phyloP scores from a whole-genome alignment of 441 rosid genomes.

The Mallotus japonicus region DNA sequence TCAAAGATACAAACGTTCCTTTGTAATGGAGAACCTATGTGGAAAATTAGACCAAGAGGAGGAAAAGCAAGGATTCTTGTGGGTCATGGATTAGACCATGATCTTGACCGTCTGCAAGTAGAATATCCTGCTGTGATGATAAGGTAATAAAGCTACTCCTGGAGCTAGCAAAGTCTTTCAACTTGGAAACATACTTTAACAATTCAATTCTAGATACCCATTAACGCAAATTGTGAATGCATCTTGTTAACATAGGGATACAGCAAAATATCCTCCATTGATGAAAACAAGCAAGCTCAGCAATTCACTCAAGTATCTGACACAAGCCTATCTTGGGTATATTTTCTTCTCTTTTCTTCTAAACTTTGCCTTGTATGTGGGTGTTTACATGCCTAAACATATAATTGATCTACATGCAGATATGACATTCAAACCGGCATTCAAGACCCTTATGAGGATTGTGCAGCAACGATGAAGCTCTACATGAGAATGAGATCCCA shows the following conservation, averaged over 20 bases:
- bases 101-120: conserved; percentile 64
- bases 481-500: conserved; percentile 82
- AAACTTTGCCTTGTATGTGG: neutral
- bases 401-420: conserved; percentile 24
- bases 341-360: neutral
- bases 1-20: conserved; percentile 81
- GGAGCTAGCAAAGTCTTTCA: neutral
- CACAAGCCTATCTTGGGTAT: conserved; percentile 88
- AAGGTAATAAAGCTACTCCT: conserved; percentile 44
- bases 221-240: neutral
- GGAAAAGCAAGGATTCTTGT: conserved; percentile 86
- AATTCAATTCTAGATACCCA: neutral
- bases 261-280: conserved; percentile 79
- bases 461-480: conserved; percentile 87
- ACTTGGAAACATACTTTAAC: too few relatives aligned
- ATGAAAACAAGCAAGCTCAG: conserved; percentile 98
- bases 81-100: conserved; percentile 83
- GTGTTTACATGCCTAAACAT: neutral
- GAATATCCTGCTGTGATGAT: conserved; percentile 81
- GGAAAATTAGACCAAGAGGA: conserved; percentile 79
- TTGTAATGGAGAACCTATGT: conserved; percentile 81
- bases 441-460: conserved; percentile 83
- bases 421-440: conserved; percentile 76
- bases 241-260: conserved; percentile 47
- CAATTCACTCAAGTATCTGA: conserved; percentile 82